phyloP scores from a whole-genome alignment of 2,329 filamentous ascomycete genomes.

The Aureobasidium sp. region DNA sequence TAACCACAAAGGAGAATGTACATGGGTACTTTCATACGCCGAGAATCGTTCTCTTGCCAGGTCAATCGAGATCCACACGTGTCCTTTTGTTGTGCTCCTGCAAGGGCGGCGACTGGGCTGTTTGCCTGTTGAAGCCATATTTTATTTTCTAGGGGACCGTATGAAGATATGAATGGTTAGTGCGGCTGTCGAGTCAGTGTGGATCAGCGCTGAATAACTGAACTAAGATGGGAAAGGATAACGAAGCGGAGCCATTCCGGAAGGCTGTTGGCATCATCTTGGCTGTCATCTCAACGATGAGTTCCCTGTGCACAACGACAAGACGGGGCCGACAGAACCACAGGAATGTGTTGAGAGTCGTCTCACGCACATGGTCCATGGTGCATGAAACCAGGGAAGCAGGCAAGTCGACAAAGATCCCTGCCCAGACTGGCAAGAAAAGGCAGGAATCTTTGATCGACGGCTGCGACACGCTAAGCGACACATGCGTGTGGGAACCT shows the following conservation, averaged over 20 bases:
- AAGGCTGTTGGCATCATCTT: not conserved
- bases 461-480: slow-evolving; percentile 11
- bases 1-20: not conserved
- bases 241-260: not conserved
- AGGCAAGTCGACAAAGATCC: slow-evolving; percentile 6
- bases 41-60: not conserved
- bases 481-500: slow-evolving; percentile 8
- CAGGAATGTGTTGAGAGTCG: not conserved
- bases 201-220: not conserved
- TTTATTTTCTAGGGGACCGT: not conserved
- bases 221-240: slow-evolving; percentile 2
- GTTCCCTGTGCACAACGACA: not conserved
- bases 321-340: not conserved
- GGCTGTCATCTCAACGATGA: not conserved
- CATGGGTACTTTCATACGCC: not conserved
- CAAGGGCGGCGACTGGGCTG: not conserved
- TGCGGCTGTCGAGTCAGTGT: slow-evolving; percentile 8
- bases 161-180: not conserved
- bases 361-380: not conserved
- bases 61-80: slow-evolving; percentile 7
- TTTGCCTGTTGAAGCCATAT: not conserved
- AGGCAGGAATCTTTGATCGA: slow-evolving; percentile 10
- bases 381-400: slow-evolving; percentile 8
- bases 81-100: not conserved
- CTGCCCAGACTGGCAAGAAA: slow-evolving; percentile 7